These are phyloP conservation scores for Neofusicoccum kwambonambiense DNA, from an alignment of 2,329 filamentous ascomycete species.

Conservation along the genomic window DNA sequence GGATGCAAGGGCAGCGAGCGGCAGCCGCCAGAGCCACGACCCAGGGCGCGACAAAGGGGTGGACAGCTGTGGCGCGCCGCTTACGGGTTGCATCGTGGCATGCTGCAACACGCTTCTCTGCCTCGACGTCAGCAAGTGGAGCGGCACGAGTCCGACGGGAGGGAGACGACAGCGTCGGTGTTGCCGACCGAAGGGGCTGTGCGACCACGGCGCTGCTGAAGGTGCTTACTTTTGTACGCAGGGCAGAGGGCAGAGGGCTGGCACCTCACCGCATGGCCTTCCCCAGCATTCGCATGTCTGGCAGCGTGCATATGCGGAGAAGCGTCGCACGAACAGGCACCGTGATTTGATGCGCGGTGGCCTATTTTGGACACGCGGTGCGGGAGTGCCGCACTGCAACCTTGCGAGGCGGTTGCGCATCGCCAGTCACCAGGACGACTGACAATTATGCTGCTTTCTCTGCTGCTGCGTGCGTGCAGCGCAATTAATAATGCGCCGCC, in stretches of 20 bases:
- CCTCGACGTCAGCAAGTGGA: neutral
- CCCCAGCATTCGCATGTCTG: neutral
- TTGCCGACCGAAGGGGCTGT: slow-evolving; percentile 11
- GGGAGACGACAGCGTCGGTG: slow-evolving; percentile 3
- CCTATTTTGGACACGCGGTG: slow-evolving; percentile 1
- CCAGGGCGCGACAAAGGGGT: neutral
- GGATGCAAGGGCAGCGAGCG: neutral
- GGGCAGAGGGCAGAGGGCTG: slow-evolving; percentile 3
- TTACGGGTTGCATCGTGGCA: neutral
- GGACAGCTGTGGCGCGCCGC: neutral
- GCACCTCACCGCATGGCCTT: slow-evolving; percentile 14
- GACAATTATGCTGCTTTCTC: neutral
- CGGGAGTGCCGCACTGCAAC: neutral
- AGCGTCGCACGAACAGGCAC: slow-evolving; percentile 12
- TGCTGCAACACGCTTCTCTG: neutral
- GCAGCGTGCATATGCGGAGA: slow-evolving; percentile 4
- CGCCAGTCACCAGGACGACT: neutral
- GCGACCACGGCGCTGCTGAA: neutral
- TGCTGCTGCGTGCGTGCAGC: neutral
- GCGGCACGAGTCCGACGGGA: neutral
- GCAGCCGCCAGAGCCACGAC: neutral
- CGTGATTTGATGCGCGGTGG: slow-evolving; percentile 4
- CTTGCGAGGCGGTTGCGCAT: neutral
- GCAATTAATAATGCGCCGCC: slow-evolving; percentile 4
- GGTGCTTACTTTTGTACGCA: neutral